Evolutionary conservation across 1,284 basidiomycete genomes (phyloP), one percentile per base, ranked within the genome.

Genomic region (Marasmius sp.): DNA sequence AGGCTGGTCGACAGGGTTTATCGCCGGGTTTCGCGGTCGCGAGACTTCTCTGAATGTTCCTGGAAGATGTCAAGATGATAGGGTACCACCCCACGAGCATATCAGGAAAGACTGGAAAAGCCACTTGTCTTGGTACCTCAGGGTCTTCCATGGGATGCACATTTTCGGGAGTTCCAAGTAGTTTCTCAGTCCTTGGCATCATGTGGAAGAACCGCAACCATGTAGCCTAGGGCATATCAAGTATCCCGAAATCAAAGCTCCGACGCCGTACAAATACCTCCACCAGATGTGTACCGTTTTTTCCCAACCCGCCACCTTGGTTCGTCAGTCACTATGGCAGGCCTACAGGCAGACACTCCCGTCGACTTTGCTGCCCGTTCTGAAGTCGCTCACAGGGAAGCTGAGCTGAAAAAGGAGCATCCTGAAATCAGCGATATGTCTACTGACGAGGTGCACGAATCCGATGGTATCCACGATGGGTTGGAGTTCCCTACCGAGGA

Each of bases 401-500:
- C 27, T 33, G 57, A 36, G 11, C 27, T 48, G 10, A 58, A 57
- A n/a, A 57, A 58, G 27, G 45, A 58, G 43, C n/a, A 58, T 47
- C 57, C 57, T 18, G 20, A 58, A 37, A 27, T 49, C 57, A 36
- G 45, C 20, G 45, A 37, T 27, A 14, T 33, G 18, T 34, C 18
- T 10, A 33, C 12, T 36, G 45, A 48, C 41, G 43, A 58, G 18
- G 22, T 34, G 6, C n/a, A 47, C 11, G 60, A 57, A 18, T 20
- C 22, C 6, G 77, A 77, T 50, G 72, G 70, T 27, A 70, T 69
- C 41, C 74, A 79, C 38, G 76, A 78, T 18, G 79, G 78, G 43
- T 77, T 80, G 58, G 75, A 80, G 62, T 77, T 80, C 58, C 86
- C 87, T 22, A 84, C 85, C 18, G 78, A 78, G 37, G 81, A 87